Percentiles rank a stretch among this genome's conserved stretches.
Evolutionary conservation across 75 land plant species (phyloP).

Genomic region (Selaginella tamariscina): DNA sequence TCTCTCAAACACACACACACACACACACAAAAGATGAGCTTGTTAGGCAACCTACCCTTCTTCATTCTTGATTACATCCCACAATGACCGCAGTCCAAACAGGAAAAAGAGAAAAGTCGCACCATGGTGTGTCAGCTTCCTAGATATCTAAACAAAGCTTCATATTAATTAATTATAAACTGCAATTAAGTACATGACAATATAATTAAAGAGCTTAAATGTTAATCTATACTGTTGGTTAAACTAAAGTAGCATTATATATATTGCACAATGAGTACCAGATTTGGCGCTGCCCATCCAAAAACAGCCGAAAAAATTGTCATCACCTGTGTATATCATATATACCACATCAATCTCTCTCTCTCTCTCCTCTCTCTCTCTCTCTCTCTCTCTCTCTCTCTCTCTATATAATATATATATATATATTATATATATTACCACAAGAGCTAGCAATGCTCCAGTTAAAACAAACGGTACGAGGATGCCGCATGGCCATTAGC

Average conservation of each 20-base stretch:
- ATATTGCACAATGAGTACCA: no score
- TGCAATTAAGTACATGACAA: neutral
- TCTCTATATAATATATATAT: no score
- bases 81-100: slow-evolving; percentile 82
- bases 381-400: no score
- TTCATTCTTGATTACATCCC: slow-evolving; percentile 63
- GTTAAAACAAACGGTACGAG: neutral
- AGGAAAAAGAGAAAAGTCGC: slow-evolving; percentile 77
- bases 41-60: slow-evolving; percentile 40
- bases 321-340: no score
- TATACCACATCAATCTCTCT: no score
- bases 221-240: neutral
- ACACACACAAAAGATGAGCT: neutral
- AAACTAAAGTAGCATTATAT: no score
- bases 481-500: neutral
- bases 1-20: neutral
- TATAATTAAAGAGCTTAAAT: neutral
- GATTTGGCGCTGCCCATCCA: slow-evolving; percentile 1
- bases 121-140: slow-evolving; percentile 65
- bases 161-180: no score
- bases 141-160: no score
- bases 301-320: neutral
- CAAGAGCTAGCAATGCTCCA: neutral
- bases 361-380: no score
- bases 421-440: no score